These are phyloP conservation scores for Parafenestella ontariensis DNA, from an alignment of 2,329 filamentous ascomycete species.

Conservation along the genomic window DNA sequence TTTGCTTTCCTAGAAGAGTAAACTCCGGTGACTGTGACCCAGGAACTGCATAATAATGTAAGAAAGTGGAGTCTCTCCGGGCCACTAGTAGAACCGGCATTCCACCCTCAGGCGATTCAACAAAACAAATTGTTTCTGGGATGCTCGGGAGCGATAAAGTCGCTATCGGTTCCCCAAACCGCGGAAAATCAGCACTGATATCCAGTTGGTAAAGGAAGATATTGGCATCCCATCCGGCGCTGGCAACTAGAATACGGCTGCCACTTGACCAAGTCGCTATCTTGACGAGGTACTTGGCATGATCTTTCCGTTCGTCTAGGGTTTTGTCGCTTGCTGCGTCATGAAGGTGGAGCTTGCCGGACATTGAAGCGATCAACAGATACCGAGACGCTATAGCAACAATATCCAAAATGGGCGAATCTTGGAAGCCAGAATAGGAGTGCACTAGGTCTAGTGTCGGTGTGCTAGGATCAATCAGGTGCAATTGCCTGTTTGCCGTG, in stretches of 20 bases:
- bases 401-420: conserved; percentile 63
- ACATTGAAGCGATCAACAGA: conserved; percentile 65
- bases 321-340: conserved; percentile 48
- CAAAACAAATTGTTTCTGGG: conserved; percentile 64
- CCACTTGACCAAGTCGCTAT: conserved; percentile 51
- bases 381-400: conserved; percentile 52
- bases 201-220: conserved; percentile 59
- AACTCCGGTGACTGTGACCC: conserved; percentile 20
- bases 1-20: conserved; percentile 61
- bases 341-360: conserved; percentile 62
- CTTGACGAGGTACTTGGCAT: conserved; percentile 66
- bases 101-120: conserved; percentile 55
- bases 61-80: conserved; percentile 64
- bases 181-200: conserved; percentile 31
- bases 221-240: conserved; percentile 67
- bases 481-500: conserved; percentile 53
- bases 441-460: conserved; percentile 40
- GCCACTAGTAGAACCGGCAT: conserved; percentile 61
- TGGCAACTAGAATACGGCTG: conserved; percentile 54
- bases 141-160: conserved; percentile 58
- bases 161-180: conserved; percentile 51
- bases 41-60: conserved; percentile 62
- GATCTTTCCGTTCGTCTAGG: conserved; percentile 61
- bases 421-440: conserved; percentile 52
- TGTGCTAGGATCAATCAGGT: conserved; percentile 52